A percentile compares a stretch with the other conserved stretches of the same genome.
phyloP scores from a whole-genome alignment of 345 rosid genomes.

The Eucalyptus tenuipes region DNA sequence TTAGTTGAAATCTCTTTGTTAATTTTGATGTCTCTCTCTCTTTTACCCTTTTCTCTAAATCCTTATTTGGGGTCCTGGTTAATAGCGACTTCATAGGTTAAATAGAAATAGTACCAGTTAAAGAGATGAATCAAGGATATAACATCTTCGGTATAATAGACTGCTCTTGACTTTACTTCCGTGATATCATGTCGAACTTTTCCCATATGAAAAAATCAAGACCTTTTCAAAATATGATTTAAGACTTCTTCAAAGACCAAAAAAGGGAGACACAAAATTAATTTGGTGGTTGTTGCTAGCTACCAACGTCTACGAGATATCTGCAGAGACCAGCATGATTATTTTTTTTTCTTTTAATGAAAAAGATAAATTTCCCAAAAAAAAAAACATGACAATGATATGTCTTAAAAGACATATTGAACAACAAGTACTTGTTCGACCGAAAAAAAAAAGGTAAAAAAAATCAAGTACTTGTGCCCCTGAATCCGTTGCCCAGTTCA shows the following conservation, averaged over 20 bases:
- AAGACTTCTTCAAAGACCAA: background rate
- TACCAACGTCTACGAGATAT: background rate
- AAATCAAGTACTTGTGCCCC: background rate
- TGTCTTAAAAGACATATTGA: background rate
- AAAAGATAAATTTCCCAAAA: background rate
- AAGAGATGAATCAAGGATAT: background rate
- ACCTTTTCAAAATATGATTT: background rate
- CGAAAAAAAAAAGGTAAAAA: background rate
- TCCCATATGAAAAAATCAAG: background rate
- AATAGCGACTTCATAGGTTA: background rate
- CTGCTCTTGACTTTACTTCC: background rate
- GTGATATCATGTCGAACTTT: conserved; percentile 1
- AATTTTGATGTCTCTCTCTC: background rate
- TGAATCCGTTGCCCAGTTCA: background rate
- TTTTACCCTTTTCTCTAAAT: background rate
- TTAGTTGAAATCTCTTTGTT: conserved; percentile 1
- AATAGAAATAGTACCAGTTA: background rate
- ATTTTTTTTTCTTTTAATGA: background rate
- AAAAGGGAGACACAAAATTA: background rate
- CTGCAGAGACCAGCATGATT: background rate
- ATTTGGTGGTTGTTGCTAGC: background rate
- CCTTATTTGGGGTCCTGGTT: background rate
- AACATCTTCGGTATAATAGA: background rate
- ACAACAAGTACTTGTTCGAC: background rate
- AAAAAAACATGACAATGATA: background rate